Conservation (phyloP, 129 eudicot species). For the Artemisia annua region DNA sequence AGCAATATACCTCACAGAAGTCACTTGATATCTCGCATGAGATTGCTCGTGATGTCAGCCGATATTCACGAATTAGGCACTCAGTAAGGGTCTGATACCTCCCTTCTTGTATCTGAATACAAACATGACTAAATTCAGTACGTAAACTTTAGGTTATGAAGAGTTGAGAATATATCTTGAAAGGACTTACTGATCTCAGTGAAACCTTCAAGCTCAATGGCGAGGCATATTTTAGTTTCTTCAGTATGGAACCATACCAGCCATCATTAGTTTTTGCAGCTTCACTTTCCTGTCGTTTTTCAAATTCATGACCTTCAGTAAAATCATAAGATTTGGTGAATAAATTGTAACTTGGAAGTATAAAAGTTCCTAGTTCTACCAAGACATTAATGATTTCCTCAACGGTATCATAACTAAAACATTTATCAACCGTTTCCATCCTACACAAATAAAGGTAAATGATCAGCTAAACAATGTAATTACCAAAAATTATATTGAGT, state of each 20-base stretch:
- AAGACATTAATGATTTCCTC: slow-evolving; percentile 77
- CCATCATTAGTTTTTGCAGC: too few species aligned
- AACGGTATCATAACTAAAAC: slow-evolving; percentile 73
- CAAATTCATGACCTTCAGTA: neutral
- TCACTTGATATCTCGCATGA: slow-evolving; percentile 58
- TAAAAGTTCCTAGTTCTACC: slow-evolving; percentile 34
- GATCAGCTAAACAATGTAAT: neutral
- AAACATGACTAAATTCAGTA: neutral
- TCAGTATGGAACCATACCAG: too few species aligned
- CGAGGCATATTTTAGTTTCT: too few species aligned
- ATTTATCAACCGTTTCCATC: slow-evolving; percentile 56
- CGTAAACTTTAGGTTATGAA: neutral
- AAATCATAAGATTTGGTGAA: neutral
- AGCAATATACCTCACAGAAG: slow-evolving; percentile 61
- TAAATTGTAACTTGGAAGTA: neutral
- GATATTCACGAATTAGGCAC: slow-evolving; percentile 74
- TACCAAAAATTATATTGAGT: too few species aligned
- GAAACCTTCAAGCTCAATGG: too few species aligned
- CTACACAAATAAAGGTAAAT: slow-evolving; percentile 32
- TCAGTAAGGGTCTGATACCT: slow-evolving; percentile 71
- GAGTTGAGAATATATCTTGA: too few species aligned
- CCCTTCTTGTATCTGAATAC: slow-evolving; percentile 78
- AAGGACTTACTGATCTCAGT: too few species aligned
- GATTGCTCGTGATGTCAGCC: slow-evolving; percentile 62
- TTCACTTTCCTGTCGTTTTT: too few species aligned